Conservation (phyloP, 1,284 basidiomycete species). For the Prillingera fragicola region DNA sequence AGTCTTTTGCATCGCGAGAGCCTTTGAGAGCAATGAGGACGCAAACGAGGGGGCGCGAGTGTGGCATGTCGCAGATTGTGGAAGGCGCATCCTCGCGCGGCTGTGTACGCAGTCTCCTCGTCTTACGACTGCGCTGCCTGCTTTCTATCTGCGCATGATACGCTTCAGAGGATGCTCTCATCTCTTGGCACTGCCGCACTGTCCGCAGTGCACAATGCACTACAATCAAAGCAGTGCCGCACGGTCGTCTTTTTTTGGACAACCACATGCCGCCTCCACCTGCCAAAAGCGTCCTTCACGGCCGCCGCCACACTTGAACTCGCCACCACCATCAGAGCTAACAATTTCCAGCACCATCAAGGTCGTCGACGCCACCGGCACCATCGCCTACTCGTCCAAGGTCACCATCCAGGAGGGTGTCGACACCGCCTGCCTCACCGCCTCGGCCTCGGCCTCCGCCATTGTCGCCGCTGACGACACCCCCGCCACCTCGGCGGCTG, state of each 20-base stretch:
- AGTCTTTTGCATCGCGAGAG: slow-evolving; percentile 28
- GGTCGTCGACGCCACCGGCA: slow-evolving; percentile 56
- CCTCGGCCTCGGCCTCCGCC: slow-evolving; percentile 1
- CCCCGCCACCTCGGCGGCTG: no score
- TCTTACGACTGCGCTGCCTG: no score
- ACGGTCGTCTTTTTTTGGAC: no score
- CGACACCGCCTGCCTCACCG: slow-evolving; percentile 37
- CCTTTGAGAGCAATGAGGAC: not conserved
- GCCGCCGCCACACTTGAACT: not conserved
- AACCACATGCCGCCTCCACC: not conserved
- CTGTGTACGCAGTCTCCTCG: not conserved
- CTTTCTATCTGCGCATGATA: no score
- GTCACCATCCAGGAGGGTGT: slow-evolving; percentile 54
- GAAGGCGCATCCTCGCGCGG: not conserved
- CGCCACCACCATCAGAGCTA: no score
- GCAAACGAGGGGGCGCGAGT: no score
- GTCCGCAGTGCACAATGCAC: no score
- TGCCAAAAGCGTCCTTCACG: not conserved
- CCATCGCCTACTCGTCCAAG: slow-evolving; percentile 55
- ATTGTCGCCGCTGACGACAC: not conserved
- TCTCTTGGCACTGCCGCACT: no score
- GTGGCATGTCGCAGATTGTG: not conserved
- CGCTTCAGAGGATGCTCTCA: no score
- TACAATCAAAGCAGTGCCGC: no score
- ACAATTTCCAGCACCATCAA: slow-evolving; percentile 29